Base-by-base conservation (phyloP, 192 early-diverging fungal genomes). In the Gonapodya prolifera region DNA sequence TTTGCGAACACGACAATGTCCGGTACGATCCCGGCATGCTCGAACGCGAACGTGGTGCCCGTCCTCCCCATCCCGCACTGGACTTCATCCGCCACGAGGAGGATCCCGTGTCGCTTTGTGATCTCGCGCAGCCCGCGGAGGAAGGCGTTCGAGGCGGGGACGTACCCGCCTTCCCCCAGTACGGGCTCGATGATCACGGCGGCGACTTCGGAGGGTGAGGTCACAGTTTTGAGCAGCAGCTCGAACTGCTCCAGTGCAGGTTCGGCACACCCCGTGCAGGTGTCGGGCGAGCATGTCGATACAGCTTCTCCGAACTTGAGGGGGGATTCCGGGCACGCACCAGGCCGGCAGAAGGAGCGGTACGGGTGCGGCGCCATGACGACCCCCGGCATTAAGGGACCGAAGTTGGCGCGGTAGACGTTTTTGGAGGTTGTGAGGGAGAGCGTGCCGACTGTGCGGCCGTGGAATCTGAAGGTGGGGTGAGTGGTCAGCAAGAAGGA, bases 1-100 rank as follows among this genome's bases (percentile, higher is more conserved):
- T 84, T 84, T 29, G 83, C 83, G 81, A 84, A 83, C 1, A 84
- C 81, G 78, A 83, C 34, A 35, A 84, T 84, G 79, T 84, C 83
- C 34, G 83, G 83, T 1, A 31, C 45, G n/a, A 84, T 71, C 29
- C 35, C 74, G 28, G 73, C 78, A 36, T 84, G 83, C 74, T 84
- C 83, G 13, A 79, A 77, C 30, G 82, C 82, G 80, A 84, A 83
- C 83, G 83, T 84, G 69, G 82, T 84, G 29, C 83, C 83, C 0
- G 83, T 84, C 31, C 83, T 78, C 28, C 82, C 83, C 71, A 82
- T 83, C 8, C 83, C 83, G 70, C 77, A 81, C 31, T 84, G 83
- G 0, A 84, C 82, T 77, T 84, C 83, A 73, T 84, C 83, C 69
- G 36, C 71, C 70, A 84, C 83, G 32, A 84, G 75, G 1, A 84